phyloP scores from a whole-genome alignment of 306 rosid genomes.

The Erythrophleum fordii region DNA sequence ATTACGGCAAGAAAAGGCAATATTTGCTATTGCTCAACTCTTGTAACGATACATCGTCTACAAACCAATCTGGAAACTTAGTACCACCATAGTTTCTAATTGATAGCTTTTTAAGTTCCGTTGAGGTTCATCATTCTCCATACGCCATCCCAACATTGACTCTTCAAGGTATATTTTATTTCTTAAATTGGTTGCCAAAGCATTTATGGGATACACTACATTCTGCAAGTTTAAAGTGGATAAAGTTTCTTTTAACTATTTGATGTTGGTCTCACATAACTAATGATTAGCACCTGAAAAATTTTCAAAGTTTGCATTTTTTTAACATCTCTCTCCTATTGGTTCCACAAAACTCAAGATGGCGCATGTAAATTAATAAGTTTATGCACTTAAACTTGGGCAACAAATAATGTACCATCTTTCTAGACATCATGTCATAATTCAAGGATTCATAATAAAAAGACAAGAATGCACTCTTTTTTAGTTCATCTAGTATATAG shows the following conservation, averaged over 20 bases:
- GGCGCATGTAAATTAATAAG: no score
- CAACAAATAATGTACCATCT: background rate
- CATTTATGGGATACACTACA: background rate
- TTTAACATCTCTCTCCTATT: no score
- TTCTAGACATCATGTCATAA: background rate
- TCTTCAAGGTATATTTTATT: background rate
- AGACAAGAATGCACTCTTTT: no score
- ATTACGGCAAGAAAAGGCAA: no score
- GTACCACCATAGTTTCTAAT: slow-evolving; percentile 6
- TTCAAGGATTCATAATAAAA: no score
- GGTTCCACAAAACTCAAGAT: no score
- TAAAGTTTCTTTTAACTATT: background rate
- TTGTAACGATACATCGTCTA: background rate
- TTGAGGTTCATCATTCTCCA: background rate
- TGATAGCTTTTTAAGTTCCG: background rate
- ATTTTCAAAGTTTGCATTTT: no score
- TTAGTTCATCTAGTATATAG: no score
- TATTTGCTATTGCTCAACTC: background rate
- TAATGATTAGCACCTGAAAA: no score
- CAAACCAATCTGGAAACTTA: slow-evolving; percentile 31
- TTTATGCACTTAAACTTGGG: background rate
- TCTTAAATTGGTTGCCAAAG: background rate
- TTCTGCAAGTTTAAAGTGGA: background rate
- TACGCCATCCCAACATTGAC: background rate
- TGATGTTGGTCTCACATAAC: slow-evolving; percentile 23